A percentile compares a stretch with the other conserved stretches of the same genome.
These are phyloP conservation scores for Recurvomyces mirabilis DNA, from an alignment of 495 filamentous ascomycete species.

Conservation along the genomic window DNA sequence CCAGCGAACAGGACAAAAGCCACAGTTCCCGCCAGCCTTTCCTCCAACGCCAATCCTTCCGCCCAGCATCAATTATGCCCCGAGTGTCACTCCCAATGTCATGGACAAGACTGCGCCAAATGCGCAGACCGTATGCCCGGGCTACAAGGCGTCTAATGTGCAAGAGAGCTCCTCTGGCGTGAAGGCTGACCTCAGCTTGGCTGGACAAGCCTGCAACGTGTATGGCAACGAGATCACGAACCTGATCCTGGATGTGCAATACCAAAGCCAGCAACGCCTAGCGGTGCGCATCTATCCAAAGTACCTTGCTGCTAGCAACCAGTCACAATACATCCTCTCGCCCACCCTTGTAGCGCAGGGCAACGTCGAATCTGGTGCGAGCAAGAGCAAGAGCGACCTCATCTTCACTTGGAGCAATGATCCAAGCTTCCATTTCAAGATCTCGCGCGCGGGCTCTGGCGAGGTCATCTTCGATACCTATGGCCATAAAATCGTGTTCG, in stretches of 20 bases:
- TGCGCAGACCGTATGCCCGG: conserved; percentile 12
- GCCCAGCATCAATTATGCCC: conserved; percentile 16
- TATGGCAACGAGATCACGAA: conserved; percentile 14
- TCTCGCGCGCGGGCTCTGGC: conserved; percentile 5
- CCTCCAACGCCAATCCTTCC: conserved; percentile 13
- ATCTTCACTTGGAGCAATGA: conserved; percentile 17
- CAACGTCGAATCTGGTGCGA: conserved; percentile 4
- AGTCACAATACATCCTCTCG: conserved; percentile 16
- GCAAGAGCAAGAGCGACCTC: conserved; percentile 13
- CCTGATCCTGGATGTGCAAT: conserved; percentile 13
- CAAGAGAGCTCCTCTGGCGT: conserved; percentile 4
- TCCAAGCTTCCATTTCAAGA: conserved; percentile 18
- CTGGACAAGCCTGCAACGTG: conserved; percentile 10
- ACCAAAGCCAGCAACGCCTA: conserved; percentile 17
- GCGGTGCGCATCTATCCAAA: conserved; percentile 18
- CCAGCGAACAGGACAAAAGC: conserved; percentile 10
- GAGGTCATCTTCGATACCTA: conserved; percentile 20
- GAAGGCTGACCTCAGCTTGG: conserved; percentile 13
- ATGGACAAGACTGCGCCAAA: conserved; percentile 14
- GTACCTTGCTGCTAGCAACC: conserved; percentile 16
- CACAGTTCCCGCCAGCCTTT: conserved; percentile 11
- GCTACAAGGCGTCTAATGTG: conserved; percentile 14
- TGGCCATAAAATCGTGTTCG: conserved; percentile 15
- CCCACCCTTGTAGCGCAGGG: conserved; percentile 6
- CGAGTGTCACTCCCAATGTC: conserved; percentile 17